Percentiles rank a stretch among this genome's conserved stretches.
phyloP scores from a whole-genome alignment of 2,329 filamentous ascomycete species.

The Ceratocystis ficicola region DNA sequence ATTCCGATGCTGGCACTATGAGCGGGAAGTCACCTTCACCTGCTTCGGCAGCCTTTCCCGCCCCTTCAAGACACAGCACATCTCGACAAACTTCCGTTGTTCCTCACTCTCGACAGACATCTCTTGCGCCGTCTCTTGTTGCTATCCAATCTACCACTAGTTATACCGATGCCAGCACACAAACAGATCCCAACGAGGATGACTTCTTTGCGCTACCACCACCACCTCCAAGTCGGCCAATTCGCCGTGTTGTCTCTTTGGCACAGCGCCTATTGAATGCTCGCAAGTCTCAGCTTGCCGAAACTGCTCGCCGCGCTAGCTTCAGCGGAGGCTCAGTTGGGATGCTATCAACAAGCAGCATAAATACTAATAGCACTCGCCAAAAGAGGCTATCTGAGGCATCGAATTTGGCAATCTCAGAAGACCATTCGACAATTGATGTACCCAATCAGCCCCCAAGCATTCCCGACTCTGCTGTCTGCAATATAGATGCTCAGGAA shows the following conservation, averaged over 20 bases:
- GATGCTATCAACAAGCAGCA: slow-evolving; percentile 14
- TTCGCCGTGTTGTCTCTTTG: slow-evolving; percentile 41
- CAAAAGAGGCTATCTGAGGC: slow-evolving; percentile 7
- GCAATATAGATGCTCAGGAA: neutral
- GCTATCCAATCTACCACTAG: slow-evolving; percentile 19
- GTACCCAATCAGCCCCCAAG: neutral
- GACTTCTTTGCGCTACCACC: slow-evolving; percentile 39
- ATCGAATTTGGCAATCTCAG: neutral
- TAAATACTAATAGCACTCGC: slow-evolving; percentile 10
- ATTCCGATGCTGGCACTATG: slow-evolving; percentile 43
- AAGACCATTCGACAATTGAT: slow-evolving; percentile 3
- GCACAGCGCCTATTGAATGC: slow-evolving; percentile 42
- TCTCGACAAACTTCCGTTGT: slow-evolving; percentile 33
- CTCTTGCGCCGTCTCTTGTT: slow-evolving; percentile 5
- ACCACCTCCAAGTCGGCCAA: slow-evolving; percentile 31
- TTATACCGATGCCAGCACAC: slow-evolving; percentile 42
- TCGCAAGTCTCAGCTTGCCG: slow-evolving; percentile 30
- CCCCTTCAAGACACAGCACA: slow-evolving; percentile 26
- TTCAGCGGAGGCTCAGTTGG: neutral
- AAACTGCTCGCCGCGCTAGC: slow-evolving; percentile 28
- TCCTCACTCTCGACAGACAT: slow-evolving; percentile 27
- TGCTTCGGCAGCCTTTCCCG: slow-evolving; percentile 28
- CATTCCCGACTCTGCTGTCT: neutral
- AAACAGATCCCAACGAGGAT: slow-evolving; percentile 44
- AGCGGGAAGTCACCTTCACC: slow-evolving; percentile 45